phyloP scores from a whole-genome alignment of 2,329 filamentous ascomycete species.

The Fusarium subglutinans region DNA sequence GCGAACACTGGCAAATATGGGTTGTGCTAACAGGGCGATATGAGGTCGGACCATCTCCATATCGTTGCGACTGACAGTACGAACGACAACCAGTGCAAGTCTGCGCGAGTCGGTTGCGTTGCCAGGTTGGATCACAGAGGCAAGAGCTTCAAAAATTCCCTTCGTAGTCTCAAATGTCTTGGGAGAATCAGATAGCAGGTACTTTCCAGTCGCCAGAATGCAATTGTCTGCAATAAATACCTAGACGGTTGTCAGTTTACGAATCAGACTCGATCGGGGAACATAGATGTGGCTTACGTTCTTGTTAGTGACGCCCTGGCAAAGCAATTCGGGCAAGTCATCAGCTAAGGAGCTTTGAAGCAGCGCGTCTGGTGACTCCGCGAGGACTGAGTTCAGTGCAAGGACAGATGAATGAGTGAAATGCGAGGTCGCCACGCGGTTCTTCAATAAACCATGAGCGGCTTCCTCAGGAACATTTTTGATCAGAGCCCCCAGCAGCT shows the following conservation, averaged over 20 bases:
- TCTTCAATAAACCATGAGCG: conserved; percentile 68
- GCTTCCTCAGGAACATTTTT: conserved; percentile 82
- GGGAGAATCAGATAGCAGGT: conserved; percentile 74
- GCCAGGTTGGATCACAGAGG: conserved; percentile 79
- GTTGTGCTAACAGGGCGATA: conserved; percentile 78
- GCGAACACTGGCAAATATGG: conserved; percentile 88
- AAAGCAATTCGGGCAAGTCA: conserved; percentile 80
- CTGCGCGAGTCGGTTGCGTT: conserved; percentile 84
- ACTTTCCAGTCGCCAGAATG: conserved; percentile 91
- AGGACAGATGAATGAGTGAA: conserved; percentile 83
- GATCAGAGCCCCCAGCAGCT: conserved; percentile 87
- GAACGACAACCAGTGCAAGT: conserved; percentile 84
- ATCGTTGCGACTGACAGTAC: conserved; percentile 82
- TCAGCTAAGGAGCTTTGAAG: conserved; percentile 72
- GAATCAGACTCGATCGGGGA: not conserved
- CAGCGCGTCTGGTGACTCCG: conserved; percentile 79
- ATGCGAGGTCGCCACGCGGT: conserved; percentile 80
- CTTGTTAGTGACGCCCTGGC: conserved; percentile 80
- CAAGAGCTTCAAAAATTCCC: conserved; percentile 81
- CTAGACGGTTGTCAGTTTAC: conserved; percentile 51
- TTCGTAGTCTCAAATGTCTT: conserved; percentile 82
- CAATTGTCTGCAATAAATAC: conserved; percentile 88
- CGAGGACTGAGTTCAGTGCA: conserved; percentile 86
- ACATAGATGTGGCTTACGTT: conserved; percentile 64
- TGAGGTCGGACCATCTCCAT: conserved; percentile 85